phyloP scores from a whole-genome alignment of 768 basidiomycete species.

The Suillus decipiens region DNA sequence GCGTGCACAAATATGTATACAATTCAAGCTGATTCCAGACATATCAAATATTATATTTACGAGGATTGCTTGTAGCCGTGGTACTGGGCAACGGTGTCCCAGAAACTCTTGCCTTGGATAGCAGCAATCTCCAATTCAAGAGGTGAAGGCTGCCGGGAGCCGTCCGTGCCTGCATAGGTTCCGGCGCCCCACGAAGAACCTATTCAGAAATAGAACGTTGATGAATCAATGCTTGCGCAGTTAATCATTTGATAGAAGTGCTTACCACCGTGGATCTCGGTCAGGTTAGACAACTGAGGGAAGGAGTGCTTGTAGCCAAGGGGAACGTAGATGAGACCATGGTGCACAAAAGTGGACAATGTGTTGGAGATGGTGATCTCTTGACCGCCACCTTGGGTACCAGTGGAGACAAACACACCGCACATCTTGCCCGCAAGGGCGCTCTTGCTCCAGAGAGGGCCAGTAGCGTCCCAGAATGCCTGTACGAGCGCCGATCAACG shows the following conservation, averaged over 20 bases:
- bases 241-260: neutral
- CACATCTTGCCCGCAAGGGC: slow-evolving; percentile 49
- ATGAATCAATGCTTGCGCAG: neutral
- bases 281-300: slow-evolving; percentile 39
- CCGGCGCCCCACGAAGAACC: slow-evolving; percentile 86
- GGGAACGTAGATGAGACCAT: slow-evolving; percentile 55
- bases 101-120: slow-evolving; percentile 60
- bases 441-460: slow-evolving; percentile 45
- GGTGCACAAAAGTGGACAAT: slow-evolving; percentile 53
- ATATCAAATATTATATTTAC: neutral
- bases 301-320: slow-evolving; percentile 50
- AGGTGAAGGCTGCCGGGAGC: slow-evolving; percentile 58
- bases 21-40: neutral
- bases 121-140: slow-evolving; percentile 60
- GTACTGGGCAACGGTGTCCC: slow-evolving; percentile 45
- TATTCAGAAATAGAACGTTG: slow-evolving; percentile 22
- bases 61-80: slow-evolving; percentile 22
- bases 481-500: slow-evolving; percentile 28
- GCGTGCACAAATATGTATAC: neutral
- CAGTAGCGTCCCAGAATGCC: slow-evolving; percentile 53
- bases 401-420: slow-evolving; percentile 47
- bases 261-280: slow-evolving; percentile 50
- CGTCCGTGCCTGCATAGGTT: slow-evolving; percentile 56
- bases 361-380: slow-evolving; percentile 39
- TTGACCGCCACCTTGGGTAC: slow-evolving; percentile 51